Conservation (phyloP, 2,329 filamentous ascomycete genomes). For the Talaromyces sp. region DNA sequence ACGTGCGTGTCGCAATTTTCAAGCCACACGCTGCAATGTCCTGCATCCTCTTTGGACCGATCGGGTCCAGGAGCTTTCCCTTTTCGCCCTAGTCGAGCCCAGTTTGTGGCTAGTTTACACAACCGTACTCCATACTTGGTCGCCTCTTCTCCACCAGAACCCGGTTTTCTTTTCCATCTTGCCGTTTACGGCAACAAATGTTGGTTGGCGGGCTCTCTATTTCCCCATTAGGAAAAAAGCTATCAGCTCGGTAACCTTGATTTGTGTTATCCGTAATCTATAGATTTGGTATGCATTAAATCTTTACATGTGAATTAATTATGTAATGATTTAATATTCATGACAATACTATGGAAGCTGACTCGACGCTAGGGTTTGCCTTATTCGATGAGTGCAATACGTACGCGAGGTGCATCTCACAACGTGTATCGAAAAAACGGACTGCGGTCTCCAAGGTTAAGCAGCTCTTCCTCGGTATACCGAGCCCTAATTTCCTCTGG, state of each 20-base stretch:
- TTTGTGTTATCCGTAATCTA: neutral
- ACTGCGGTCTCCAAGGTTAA: constrained; percentile 7
- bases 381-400: neutral
- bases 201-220: neutral
- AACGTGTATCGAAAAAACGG: neutral
- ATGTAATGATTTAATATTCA: neutral
- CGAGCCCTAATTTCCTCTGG: neutral
- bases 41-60: neutral
- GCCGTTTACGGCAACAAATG: neutral
- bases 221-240: neutral
- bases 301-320: neutral
- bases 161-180: neutral
- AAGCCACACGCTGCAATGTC: neutral
- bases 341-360: too few relatives aligned
- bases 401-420: neutral
- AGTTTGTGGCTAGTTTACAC: neutral
- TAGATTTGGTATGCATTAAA: neutral
- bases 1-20: neutral
- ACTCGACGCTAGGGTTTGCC: neutral
- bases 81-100: neutral
- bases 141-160: neutral
- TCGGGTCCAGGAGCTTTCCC: neutral
- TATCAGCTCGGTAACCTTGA: neutral
- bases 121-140: neutral
- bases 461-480: constrained; percentile 6